phyloP scores from a whole-genome alignment of 345 rosid species.

The Bruguiera sexangula region DNA sequence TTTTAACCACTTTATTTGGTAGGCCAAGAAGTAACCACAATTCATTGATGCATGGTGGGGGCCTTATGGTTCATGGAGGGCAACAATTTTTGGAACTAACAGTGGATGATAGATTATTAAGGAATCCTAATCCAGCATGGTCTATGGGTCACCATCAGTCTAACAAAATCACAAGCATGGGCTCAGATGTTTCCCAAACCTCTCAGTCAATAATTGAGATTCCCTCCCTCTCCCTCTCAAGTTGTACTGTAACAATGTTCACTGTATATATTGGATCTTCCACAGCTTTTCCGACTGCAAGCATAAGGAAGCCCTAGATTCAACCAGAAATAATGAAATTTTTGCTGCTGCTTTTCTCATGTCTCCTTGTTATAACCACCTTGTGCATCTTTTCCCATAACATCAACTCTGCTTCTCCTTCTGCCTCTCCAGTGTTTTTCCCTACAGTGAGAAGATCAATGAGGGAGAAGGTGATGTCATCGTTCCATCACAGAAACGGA shows the following conservation, averaged over 20 bases:
- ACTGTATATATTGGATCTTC: conserved; percentile 9
- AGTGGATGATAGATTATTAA: too few species aligned
- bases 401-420: conserved; percentile 19
- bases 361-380: conserved; percentile 19
- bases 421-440: conserved; percentile 10
- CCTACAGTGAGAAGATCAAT: conserved; percentile 23
- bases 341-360: conserved; percentile 14
- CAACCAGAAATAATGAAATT: conserved; percentile 27
- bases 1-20: too few species aligned
- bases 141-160: neutral
- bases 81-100: too few species aligned
- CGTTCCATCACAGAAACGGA: conserved; percentile 6
- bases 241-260: neutral
- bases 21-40: too few species aligned
- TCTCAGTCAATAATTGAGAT: conserved; percentile 29
- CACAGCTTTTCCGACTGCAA: conserved; percentile 3
- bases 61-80: too few species aligned
- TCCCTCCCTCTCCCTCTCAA: neutral
- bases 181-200: conserved; percentile 15
- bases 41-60: too few species aligned
- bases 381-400: conserved; percentile 12
- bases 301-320: neutral
- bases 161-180: conserved; percentile 16
- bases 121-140: too few species aligned
- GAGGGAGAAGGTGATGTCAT: conserved; percentile 19